These are phyloP conservation scores for Barbatosphaeria neglecta DNA, from an alignment of 495 filamentous ascomycete genomes.

Conservation along the genomic window DNA sequence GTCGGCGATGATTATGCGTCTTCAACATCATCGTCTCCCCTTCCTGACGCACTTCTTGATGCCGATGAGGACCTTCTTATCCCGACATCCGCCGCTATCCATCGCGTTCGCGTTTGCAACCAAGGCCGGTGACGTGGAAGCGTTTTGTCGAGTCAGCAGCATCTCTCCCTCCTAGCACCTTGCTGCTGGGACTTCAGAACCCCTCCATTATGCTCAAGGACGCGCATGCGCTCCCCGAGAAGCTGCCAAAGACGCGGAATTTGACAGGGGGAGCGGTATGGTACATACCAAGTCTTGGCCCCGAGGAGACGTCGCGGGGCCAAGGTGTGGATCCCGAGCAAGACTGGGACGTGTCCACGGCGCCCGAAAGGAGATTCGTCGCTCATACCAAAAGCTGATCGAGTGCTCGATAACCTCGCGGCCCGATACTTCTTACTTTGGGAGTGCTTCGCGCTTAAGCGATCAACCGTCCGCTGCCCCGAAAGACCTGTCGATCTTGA, in stretches of 20 bases:
- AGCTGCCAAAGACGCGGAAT: neutral
- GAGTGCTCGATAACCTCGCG: neutral
- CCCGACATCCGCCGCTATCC: neutral
- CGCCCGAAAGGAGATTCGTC: neutral
- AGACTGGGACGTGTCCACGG: neutral
- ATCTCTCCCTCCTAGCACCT: neutral
- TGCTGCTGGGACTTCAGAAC: neutral
- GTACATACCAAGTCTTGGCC: neutral
- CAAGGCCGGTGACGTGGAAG: neutral
- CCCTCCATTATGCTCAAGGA: neutral
- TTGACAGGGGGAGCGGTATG: neutral
- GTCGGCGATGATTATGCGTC: neutral
- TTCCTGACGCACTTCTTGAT: neutral
- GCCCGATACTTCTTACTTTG: neutral
- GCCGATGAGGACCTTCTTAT: neutral
- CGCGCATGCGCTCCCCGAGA: neutral
- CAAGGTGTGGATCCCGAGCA: neutral
- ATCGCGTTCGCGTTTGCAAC: neutral
- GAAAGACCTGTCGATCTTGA: slow-evolving; percentile 1
- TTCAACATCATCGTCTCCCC: neutral
- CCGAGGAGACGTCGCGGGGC: neutral
- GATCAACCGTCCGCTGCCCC: neutral
- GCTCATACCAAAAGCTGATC: neutral
- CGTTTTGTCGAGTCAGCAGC: neutral
- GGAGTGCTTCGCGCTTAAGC: neutral